Evolutionary conservation across 441 rosid genomes (phyloP).

Genomic region (Eruca vesicaria): DNA sequence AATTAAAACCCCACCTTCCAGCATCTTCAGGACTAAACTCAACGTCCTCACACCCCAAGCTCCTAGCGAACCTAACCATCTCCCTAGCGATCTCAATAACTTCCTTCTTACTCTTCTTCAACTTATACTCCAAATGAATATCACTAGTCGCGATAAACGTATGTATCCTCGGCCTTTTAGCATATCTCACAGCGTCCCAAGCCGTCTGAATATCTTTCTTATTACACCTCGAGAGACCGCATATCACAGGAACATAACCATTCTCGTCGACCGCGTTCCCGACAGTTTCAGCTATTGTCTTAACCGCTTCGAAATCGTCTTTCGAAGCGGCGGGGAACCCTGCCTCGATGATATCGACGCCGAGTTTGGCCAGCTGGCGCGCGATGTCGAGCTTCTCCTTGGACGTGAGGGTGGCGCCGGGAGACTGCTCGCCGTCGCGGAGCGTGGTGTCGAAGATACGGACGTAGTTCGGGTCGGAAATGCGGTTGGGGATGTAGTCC

Average conservation of each 20-base stretch:
- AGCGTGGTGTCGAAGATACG: constrained; percentile 93
- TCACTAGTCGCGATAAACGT: constrained; percentile 87
- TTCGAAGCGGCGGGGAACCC: constrained; percentile 87
- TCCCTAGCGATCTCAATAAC: constrained; percentile 74
- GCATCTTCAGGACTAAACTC: constrained; percentile 99
- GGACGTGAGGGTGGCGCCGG: constrained; percentile 85
- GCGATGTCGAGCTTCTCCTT: constrained; percentile 85
- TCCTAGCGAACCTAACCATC: constrained; percentile 74
- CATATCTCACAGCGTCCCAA: constrained; percentile 91
- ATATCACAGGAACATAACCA: constrained; percentile 87
- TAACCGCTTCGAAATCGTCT: constrained; percentile 86
- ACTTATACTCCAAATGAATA: constrained; percentile 83
- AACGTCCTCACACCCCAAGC: constrained; percentile 88
- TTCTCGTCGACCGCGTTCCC: constrained; percentile 56
- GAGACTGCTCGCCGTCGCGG: constrained; percentile 98
- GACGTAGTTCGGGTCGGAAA: constrained; percentile 70
- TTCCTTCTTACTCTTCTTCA: constrained; percentile 71
- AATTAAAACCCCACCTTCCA: constrained; percentile 51
- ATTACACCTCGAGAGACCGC: constrained; percentile 88
- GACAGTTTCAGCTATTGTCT: constrained; percentile 59
- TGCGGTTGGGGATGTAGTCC: constrained; percentile 61
- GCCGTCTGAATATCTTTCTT: constrained; percentile 73
- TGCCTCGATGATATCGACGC: constrained; percentile 90
- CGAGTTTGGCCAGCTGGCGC: constrained; percentile 75
- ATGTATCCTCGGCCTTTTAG: constrained; percentile 83